These are phyloP conservation scores for Alternaria consortialis DNA, from an alignment of 2,329 filamentous ascomycete genomes.

Conservation along the genomic window DNA sequence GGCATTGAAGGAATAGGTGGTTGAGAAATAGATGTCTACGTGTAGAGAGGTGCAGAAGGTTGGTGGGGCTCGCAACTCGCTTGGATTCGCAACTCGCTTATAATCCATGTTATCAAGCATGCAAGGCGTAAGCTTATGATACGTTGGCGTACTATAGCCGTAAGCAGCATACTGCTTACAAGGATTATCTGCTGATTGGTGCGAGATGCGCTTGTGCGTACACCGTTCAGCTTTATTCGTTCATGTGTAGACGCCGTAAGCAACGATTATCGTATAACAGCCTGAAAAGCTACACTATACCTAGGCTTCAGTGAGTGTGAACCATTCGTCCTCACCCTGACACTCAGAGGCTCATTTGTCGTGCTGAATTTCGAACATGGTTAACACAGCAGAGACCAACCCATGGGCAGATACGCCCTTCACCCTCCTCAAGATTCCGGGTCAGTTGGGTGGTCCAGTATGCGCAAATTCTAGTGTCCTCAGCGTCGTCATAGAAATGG, in stretches of 20 bases:
- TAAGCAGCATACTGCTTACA: conserved; percentile 14
- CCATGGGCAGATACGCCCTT: conserved; percentile 27
- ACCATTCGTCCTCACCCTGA: background rate
- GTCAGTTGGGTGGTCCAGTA: conserved; percentile 12
- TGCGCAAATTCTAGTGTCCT: conserved; percentile 47
- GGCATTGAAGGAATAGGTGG: too few species aligned
- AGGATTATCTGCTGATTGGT: background rate
- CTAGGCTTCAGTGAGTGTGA: background rate
- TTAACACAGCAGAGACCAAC: background rate
- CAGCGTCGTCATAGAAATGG: conserved; percentile 43
- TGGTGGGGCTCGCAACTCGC: too few species aligned
- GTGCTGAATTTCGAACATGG: background rate
- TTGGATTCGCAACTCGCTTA: too few species aligned
- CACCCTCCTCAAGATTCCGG: conserved; percentile 21
- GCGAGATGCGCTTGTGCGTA: background rate
- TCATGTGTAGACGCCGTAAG: background rate
- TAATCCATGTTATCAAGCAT: background rate
- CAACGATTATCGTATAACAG: background rate
- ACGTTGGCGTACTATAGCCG: background rate
- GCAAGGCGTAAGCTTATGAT: background rate
- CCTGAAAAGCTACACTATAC: background rate
- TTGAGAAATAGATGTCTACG: too few species aligned
- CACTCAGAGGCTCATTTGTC: too few species aligned
- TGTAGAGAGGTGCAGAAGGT: too few species aligned
- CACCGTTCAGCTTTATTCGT: background rate